phyloP scores from a whole-genome alignment of 352 stramenopile genomes.

The Phytophthora capsici region DNA sequence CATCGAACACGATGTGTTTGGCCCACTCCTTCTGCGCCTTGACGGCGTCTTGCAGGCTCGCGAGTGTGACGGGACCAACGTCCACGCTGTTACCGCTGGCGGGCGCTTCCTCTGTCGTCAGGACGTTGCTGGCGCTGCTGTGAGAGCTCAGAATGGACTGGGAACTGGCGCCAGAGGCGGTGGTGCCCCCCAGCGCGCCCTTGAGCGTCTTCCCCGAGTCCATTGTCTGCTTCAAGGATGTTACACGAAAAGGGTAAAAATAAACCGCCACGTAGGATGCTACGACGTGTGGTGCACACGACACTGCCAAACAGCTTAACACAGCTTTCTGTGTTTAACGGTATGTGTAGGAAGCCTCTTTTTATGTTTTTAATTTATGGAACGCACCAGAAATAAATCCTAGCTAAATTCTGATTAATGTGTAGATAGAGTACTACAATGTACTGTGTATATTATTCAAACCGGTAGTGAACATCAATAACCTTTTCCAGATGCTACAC shows the following conservation, averaged over 20 bases:
- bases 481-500: too few relatives aligned
- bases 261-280: neutral
- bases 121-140: conserved; percentile 24
- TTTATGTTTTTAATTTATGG: too few relatives aligned
- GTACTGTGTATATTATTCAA: too few relatives aligned
- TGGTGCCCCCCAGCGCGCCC: conserved; percentile 6
- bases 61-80: conserved; percentile 41
- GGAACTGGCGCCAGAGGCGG: conserved; percentile 11
- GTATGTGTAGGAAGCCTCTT: too few relatives aligned
- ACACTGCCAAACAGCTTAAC: neutral
- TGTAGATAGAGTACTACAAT: too few relatives aligned
- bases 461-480: too few relatives aligned
- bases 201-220: conserved; percentile 23
- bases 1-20: conserved; percentile 68
- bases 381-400: too few relatives aligned
- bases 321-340: too few relatives aligned
- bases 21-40: conserved; percentile 75
- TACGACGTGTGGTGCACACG: neutral
- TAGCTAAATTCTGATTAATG: too few relatives aligned
- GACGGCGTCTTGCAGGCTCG: conserved; percentile 56
- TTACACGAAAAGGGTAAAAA: neutral
- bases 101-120: conserved; percentile 17
- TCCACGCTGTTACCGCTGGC: neutral
- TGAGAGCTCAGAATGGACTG: conserved; percentile 12
- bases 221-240: conserved; percentile 1